phyloP scores from a whole-genome alignment of 148 eudicot species.

The Arbutus unedo region DNA sequence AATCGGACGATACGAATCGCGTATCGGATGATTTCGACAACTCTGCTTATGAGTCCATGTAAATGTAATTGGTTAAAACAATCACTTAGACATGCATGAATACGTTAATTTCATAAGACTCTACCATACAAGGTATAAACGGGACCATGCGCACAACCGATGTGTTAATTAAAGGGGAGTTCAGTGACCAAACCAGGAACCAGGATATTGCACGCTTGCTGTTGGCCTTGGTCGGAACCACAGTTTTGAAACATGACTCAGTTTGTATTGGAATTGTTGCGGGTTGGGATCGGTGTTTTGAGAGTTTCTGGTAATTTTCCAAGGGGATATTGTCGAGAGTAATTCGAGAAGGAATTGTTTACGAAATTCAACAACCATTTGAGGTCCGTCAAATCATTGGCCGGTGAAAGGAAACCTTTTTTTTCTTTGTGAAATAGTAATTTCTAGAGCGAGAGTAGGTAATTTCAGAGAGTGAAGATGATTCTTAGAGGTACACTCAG shows the following conservation, averaged over 20 bases:
- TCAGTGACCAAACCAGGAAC: constrained; percentile 32
- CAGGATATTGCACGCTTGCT: constrained; percentile 31
- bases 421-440: background rate
- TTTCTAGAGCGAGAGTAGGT: background rate
- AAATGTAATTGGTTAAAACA: too few relatives aligned
- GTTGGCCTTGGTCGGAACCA: constrained; percentile 43
- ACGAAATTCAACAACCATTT: constrained; percentile 41
- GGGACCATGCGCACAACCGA: too few relatives aligned
- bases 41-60: too few relatives aligned
- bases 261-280: constrained; percentile 2
- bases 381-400: constrained; percentile 34
- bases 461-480: background rate
- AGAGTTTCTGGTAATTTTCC: constrained; percentile 13
- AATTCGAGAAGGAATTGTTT: constrained; percentile 26
- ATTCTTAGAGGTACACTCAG: constrained; percentile 43
- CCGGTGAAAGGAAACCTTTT: constrained; percentile 2
- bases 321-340: constrained; percentile 21
- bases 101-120: too few relatives aligned
- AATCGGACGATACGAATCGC: too few relatives aligned
- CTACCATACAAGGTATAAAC: too few relatives aligned
- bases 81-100: too few relatives aligned
- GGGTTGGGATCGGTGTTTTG: background rate
- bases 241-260: constrained; percentile 18
- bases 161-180: background rate
- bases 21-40: too few relatives aligned